Percentiles rank a stretch among this genome's conserved stretches.
Conservation (phyloP, 108 stramenopile species). For the Cyclotella choctawhatcheeana region DNA sequence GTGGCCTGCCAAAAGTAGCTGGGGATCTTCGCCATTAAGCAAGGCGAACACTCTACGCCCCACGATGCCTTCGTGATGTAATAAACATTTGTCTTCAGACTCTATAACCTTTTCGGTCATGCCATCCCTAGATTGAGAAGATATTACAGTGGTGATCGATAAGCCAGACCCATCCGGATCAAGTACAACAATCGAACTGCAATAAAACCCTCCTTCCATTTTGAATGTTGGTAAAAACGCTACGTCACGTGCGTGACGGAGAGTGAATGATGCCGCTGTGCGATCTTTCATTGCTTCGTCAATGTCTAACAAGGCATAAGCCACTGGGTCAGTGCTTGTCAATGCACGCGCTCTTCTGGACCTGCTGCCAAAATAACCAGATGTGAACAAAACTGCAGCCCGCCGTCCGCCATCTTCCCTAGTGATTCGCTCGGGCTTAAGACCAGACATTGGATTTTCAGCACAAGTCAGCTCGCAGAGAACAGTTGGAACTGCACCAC, state of each 20-base stretch:
- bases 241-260: conserved; percentile 67
- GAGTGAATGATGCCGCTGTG: conserved; percentile 38
- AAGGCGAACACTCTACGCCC: conserved; percentile 59
- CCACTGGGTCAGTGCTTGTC: conserved; percentile 44
- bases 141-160: conserved; percentile 45
- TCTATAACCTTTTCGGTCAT: conserved; percentile 38
- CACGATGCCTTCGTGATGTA: conserved; percentile 65
- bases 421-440: conserved; percentile 65
- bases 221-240: conserved; percentile 62
- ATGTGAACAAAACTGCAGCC: conserved; percentile 56
- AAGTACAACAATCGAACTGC: conserved; percentile 64
- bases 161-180: conserved; percentile 47
- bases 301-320: conserved; percentile 57
- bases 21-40: conserved; percentile 44
- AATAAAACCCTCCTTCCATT: conserved; percentile 44
- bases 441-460: conserved; percentile 48
- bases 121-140: conserved; percentile 29
- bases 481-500: conserved; percentile 62
- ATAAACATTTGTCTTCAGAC: conserved; percentile 49
- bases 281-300: conserved; percentile 42
- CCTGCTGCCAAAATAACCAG: conserved; percentile 49
- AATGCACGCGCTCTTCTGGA: no score
- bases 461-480: conserved; percentile 74
- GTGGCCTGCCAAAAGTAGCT: conserved; percentile 52
- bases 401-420: conserved; percentile 51